Evolutionary conservation across 768 basidiomycete genomes (phyloP).

Genomic region (Kwoniella dendrophila): DNA sequence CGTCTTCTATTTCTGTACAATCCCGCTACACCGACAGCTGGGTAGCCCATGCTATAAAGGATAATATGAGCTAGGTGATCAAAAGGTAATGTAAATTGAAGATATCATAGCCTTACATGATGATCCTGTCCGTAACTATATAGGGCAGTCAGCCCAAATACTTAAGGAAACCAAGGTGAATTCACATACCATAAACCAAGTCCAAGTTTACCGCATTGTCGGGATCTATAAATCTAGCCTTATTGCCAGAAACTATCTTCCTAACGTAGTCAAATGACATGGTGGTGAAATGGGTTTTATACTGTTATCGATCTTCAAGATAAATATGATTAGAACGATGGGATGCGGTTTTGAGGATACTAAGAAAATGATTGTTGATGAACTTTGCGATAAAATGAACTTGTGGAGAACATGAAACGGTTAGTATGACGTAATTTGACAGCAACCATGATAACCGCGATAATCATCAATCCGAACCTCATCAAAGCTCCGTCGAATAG

Average conservation of each 20-base stretch:
- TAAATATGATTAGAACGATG: background rate
- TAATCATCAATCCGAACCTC: background rate
- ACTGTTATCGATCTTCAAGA: background rate
- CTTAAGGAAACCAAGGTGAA: background rate
- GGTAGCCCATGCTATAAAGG: constrained; percentile 65
- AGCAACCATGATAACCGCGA: no score
- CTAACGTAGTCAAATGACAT: constrained; percentile 64
- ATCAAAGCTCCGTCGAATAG: no score
- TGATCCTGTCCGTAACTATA: constrained; percentile 67
- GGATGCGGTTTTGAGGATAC: background rate
- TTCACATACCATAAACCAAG: constrained; percentile 43
- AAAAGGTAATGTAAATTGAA: constrained; percentile 16
- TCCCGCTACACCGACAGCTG: constrained; percentile 74
- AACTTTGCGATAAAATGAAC: background rate
- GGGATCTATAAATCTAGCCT: constrained; percentile 73
- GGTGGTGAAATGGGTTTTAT: background rate
- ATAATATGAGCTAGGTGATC: background rate
- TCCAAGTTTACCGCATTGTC: constrained; percentile 69
- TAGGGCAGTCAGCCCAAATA: background rate
- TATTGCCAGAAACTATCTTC: constrained; percentile 77
- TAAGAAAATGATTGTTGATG: background rate
- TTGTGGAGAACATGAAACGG: background rate
- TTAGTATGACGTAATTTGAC: constrained; percentile 7
- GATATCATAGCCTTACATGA: constrained; percentile 66
- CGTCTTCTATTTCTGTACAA: constrained; percentile 77